Evolutionary conservation across 345 rosid genomes (phyloP).

Genomic region (Dimocarpus longan): DNA sequence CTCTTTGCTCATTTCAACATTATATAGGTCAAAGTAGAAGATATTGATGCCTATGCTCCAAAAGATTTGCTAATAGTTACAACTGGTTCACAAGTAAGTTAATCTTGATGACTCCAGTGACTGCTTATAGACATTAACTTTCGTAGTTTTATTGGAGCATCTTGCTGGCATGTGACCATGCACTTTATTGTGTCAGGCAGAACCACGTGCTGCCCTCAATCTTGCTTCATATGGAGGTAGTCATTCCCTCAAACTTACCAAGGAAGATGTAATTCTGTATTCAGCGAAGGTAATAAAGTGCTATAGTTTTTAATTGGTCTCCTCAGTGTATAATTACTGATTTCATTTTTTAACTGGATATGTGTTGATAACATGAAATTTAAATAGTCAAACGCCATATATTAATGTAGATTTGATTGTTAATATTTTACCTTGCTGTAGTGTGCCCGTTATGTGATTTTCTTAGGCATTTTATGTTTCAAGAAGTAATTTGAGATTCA

Average conservation of each 20-base stretch:
- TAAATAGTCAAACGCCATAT: neutral
- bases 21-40: conserved; percentile 84
- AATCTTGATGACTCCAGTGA: conserved; percentile 14
- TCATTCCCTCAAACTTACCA: conserved; percentile 78
- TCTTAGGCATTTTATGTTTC: neutral
- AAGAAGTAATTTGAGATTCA: neutral
- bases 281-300: conserved; percentile 82
- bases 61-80: conserved; percentile 94
- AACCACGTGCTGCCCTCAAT: conserved; percentile 96
- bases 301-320: neutral
- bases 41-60: conserved; percentile 93
- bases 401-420: neutral
- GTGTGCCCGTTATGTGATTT: conserved; percentile 1
- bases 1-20: conserved; percentile 15
- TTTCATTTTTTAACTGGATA: conserved; percentile 12
- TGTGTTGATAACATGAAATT: neutral
- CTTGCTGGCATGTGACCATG: conserved; percentile 37
- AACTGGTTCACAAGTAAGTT: conserved; percentile 95
- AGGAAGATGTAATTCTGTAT: conserved; percentile 84
- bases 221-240: conserved; percentile 95
- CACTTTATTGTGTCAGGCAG: conserved; percentile 74
- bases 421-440: conserved; percentile 1
- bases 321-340: neutral
- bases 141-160: conserved; percentile 9
- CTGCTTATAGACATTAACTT: neutral